Evolutionary conservation across 148 eudicot genomes (phyloP).

Genomic region (Chenopodium quinoa): DNA sequence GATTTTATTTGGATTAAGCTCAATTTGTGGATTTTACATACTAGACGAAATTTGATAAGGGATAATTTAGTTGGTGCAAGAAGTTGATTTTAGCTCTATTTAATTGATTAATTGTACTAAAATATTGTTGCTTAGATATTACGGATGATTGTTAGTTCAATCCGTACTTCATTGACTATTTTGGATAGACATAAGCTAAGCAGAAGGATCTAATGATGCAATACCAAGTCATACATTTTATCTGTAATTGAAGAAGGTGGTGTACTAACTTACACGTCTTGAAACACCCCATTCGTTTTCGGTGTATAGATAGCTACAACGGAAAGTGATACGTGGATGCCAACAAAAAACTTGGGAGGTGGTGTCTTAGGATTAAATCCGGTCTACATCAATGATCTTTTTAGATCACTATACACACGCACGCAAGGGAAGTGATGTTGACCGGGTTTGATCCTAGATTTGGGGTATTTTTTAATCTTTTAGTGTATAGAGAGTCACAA

Average conservation of each 20-base stretch:
- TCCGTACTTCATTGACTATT: not conserved
- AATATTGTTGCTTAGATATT: not conserved
- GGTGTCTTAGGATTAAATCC: too few relatives aligned
- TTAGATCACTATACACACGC: too few relatives aligned
- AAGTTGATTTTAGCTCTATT: constrained; percentile 5
- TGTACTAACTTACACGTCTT: not conserved
- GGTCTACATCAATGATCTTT: too few relatives aligned
- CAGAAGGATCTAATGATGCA: not conserved
- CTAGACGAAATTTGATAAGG: not conserved
- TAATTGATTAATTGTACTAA: not conserved
- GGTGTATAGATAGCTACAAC: too few relatives aligned
- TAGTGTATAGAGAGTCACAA: too few relatives aligned
- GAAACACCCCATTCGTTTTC: not conserved
- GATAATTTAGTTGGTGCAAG: constrained; percentile 3
- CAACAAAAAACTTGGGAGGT: too few relatives aligned
- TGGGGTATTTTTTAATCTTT: too few relatives aligned
- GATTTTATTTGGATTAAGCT: not conserved
- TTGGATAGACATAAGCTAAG: not conserved
- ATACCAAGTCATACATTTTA: not conserved
- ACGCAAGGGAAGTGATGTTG: too few relatives aligned
- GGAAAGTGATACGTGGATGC: too few relatives aligned
- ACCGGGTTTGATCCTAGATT: too few relatives aligned
- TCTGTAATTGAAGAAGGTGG: not conserved
- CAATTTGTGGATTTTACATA: not conserved
- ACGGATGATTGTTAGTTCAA: not conserved